phyloP scores from a whole-genome alignment of 148 eudicot genomes.

The Arbutus unedo region DNA sequence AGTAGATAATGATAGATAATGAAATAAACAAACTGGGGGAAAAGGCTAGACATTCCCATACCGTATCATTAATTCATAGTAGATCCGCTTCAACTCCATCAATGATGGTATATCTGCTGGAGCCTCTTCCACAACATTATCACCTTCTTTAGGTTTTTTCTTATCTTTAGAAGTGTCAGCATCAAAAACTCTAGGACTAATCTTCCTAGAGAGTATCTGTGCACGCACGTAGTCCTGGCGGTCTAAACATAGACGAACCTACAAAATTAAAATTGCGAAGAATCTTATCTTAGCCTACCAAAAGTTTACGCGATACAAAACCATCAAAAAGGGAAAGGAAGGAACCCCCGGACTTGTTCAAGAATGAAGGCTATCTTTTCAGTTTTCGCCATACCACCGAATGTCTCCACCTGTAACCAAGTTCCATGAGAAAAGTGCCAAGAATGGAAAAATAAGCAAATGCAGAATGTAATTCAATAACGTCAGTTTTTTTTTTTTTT shows the following conservation, averaged over 20 bases:
- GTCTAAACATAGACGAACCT: conserved; percentile 94
- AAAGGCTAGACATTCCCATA: conserved; percentile 22
- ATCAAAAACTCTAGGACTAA: conserved; percentile 90
- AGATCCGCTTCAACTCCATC: conserved; percentile 66
- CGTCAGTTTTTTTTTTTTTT: no score
- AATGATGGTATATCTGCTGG: conserved; percentile 77
- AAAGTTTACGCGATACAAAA: neutral
- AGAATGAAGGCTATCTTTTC: conserved; percentile 94
- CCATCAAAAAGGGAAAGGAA: neutral
- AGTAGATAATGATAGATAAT: neutral
- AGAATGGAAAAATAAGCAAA: neutral
- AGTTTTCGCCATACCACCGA: conserved; percentile 98
- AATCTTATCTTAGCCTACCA: conserved; percentile 2
- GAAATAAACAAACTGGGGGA: neutral
- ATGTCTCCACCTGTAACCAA: conserved; percentile 77
- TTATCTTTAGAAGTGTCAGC: conserved; percentile 74
- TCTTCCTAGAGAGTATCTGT: conserved; percentile 88
- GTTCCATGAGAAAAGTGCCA: conserved; percentile 8
- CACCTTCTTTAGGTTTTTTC: conserved; percentile 87
- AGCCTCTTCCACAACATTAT: conserved; percentile 71
- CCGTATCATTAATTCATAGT: conserved; percentile 81
- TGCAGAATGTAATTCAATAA: neutral
- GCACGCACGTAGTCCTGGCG: conserved; percentile 89
- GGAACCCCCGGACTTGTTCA: conserved; percentile 64
- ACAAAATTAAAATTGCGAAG: conserved; percentile 7